Evolutionary conservation across 1,139 yeast genomes (phyloP).

Genomic region (Debaryomyces fabryi): DNA sequence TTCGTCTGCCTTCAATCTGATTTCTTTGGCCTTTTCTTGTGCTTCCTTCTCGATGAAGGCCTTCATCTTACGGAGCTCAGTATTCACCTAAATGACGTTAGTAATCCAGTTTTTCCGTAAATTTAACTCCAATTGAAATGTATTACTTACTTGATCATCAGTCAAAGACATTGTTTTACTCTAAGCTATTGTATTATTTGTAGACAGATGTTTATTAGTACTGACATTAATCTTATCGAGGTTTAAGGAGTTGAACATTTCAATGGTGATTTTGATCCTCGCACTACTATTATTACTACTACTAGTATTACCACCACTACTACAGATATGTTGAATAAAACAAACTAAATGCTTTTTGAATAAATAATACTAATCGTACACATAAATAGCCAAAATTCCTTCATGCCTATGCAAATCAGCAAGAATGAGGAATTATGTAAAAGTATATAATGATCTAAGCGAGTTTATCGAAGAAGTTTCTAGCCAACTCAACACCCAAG

Average conservation of each 20-base stretch:
- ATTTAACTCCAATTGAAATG: not conserved
- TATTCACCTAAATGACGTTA: conserved; percentile 64
- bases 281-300: conserved; percentile 1
- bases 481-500: conserved; percentile 90
- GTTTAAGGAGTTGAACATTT: conserved; percentile 6
- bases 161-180: conserved; percentile 42
- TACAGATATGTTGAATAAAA: no score
- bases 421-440: not conserved
- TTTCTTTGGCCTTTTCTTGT: conserved; percentile 97
- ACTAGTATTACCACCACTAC: not conserved
- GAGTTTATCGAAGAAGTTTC: conserved; percentile 57
- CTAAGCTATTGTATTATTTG: not conserved
- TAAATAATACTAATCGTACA: not conserved
- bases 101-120: not conserved
- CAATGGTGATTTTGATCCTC: conserved; percentile 1
- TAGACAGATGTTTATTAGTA: not conserved
- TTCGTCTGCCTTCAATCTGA: conserved; percentile 93
- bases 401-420: not conserved
- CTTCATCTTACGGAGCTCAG: conserved; percentile 97
- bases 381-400: not conserved
- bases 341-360: not conserved
- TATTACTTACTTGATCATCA: conserved; percentile 48
- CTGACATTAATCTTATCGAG: not conserved
- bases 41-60: conserved; percentile 99
- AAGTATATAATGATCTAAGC: conserved; percentile 17